Base-by-base conservation (phyloP, 371 early-diverging fungal genomes). In the Mucor plumbeus region DNA sequence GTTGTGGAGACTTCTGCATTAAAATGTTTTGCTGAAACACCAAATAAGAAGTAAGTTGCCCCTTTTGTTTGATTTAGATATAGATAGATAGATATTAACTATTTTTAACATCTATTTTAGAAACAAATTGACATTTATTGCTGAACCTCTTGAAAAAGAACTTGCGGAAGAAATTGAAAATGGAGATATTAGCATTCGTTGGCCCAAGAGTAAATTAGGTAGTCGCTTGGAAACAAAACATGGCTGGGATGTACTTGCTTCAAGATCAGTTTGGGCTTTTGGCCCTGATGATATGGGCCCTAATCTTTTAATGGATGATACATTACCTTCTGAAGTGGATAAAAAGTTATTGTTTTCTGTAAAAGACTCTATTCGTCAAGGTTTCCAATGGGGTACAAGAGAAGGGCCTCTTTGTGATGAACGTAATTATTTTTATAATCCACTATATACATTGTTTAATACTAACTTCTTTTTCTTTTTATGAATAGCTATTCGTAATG, bases 381-480 rank as follows among this genome's bases (percentile, higher is more conserved):
- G 98, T 43, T 99, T 99, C 87, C 95, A 95, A 78, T 99, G 99
- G 99, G 96, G 93, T 21, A 89, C 95, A 1, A 88, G 95, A 48
- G 97, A 98, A 78, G 99, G 98, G 1, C 98, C 98, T 7, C 85
- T 98, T 13, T 93, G 94, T 68, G 99, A 98, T 77, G 98, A 99
- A 84, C 94, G 93, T 92, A 78, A 84, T 87, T 50, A 4, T 10
- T 7, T 21, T 9, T 26, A 26, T 26, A 38, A 38, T 34, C 5
- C 11, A n/a, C 11, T 19, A 15, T n/a, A 44, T 47, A 9, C 2
- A 53, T 36, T 26, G 14, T 53, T 15, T 35, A 0, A 26, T 48
- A 57, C 19, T 50, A 17, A 50, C 36, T 43, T 38, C 34, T 61
- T 53, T 35, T 35, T 64, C 39, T 36, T 26, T 26, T 26, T 19